Conservation (phyloP, 1,284 basidiomycete species). For the Tilletiopsis washingtonensis region DNA sequence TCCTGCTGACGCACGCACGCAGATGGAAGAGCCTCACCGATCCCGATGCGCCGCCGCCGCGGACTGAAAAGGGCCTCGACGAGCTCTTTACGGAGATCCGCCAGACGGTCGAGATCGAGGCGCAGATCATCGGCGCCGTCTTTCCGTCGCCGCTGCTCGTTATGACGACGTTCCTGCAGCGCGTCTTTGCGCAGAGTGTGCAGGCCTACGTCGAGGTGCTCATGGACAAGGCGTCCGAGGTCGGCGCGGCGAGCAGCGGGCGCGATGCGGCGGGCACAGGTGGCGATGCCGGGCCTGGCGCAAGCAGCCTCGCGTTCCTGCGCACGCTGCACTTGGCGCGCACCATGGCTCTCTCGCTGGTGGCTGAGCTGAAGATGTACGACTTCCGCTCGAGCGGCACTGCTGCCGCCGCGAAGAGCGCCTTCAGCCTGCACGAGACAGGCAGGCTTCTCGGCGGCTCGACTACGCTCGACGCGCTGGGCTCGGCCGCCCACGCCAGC, state of each 20-base stretch:
- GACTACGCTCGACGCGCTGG: neutral
- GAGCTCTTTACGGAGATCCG: conserved; percentile 82
- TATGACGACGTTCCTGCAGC: conserved; percentile 95
- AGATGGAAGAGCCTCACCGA: conserved; percentile 63
- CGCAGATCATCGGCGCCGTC: conserved; percentile 95
- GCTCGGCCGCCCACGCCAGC: conserved; percentile 1
- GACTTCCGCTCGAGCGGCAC: conserved; percentile 58
- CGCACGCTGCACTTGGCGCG: conserved; percentile 85
- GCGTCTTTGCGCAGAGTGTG: conserved; percentile 88
- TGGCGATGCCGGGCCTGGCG: neutral
- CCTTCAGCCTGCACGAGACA: conserved; percentile 1
- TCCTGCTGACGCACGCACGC: conserved; percentile 3
- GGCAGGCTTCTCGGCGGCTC: neutral
- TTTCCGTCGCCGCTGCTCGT: conserved; percentile 96
- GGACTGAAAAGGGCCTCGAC: conserved; percentile 67
- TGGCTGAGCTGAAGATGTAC: conserved; percentile 86
- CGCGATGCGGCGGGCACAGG: neutral
- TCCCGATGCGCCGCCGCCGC: conserved; percentile 70
- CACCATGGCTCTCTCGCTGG: conserved; percentile 65
- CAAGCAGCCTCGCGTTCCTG: conserved; percentile 64
- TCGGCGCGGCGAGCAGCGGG: conserved; percentile 12
- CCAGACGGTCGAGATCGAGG: conserved; percentile 83
- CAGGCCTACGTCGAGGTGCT: conserved; percentile 44
- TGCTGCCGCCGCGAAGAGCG: conserved; percentile 8
- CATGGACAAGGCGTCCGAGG: conserved; percentile 40